Conservation (phyloP, 1,284 basidiomycete genomes). For the Ustilago tritici region DNA sequence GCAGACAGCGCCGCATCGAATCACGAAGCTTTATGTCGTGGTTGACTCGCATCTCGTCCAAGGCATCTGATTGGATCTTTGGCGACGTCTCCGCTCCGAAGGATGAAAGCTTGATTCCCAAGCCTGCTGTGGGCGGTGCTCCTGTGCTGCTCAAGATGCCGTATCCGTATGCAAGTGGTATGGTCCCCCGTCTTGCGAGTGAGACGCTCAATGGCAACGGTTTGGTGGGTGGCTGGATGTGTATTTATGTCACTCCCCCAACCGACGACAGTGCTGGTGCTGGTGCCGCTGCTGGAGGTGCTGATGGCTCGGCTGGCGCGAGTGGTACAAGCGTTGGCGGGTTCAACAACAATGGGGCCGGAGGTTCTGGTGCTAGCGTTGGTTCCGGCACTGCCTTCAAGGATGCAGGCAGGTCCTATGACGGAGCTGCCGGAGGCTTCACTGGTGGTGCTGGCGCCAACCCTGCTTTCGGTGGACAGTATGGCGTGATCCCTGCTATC, state of each 20-base stretch:
- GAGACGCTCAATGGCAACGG: constrained; percentile 33
- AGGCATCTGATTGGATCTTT: constrained; percentile 40
- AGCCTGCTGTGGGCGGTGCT: constrained; percentile 15
- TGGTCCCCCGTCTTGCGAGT: constrained; percentile 31
- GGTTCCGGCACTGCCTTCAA: neutral
- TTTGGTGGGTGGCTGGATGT: constrained; percentile 32
- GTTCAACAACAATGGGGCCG: neutral
- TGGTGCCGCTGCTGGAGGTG: neutral
- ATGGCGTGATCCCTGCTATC: neutral
- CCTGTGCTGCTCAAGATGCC: constrained; percentile 30
- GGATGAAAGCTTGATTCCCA: constrained; percentile 11
- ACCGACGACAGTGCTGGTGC: constrained; percentile 3
- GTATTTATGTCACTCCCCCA: constrained; percentile 29
- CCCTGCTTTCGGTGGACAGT: neutral
- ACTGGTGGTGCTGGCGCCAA: neutral
- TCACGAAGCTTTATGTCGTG: constrained; percentile 24
- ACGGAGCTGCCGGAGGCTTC: neutral
- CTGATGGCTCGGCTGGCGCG: neutral
- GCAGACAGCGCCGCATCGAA: constrained; percentile 19
- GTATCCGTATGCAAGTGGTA: constrained; percentile 43
- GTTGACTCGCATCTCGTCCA: constrained; percentile 30
- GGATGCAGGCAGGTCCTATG: neutral
- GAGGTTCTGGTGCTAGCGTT: constrained; percentile 4
- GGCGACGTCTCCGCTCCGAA: constrained; percentile 15
- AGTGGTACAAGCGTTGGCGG: constrained; percentile 13